phyloP scores from a whole-genome alignment of 371 early-diverging fungal genomes.

The Dentiscutata heterogama region DNA sequence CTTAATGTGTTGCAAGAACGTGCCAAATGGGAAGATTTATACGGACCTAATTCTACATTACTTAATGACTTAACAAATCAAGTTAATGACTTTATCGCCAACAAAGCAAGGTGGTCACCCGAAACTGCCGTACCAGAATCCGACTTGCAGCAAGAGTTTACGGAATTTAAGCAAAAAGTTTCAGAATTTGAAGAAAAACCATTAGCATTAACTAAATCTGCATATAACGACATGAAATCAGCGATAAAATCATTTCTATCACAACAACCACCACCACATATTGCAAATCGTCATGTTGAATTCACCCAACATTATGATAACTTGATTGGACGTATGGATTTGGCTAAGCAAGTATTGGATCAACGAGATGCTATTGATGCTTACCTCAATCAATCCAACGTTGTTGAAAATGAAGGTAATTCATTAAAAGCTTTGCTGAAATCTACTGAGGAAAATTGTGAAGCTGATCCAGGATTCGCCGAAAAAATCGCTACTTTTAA shows the following conservation, averaged over 20 bases:
- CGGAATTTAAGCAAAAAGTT: conserved; percentile 6
- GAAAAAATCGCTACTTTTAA: conserved; percentile 33
- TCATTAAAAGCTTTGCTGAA: not conserved
- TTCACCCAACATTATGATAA: not conserved
- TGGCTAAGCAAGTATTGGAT: conserved; percentile 32
- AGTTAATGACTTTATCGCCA: not conserved
- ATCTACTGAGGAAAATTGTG: conserved; percentile 25
- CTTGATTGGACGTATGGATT: not conserved
- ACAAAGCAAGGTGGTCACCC: conserved; percentile 33
- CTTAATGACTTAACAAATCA: conserved; percentile 24
- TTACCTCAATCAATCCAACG: conserved; percentile 13
- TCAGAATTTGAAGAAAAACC: conserved; percentile 34
- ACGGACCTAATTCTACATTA: not conserved
- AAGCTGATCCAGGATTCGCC: conserved; percentile 9
- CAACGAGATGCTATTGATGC: conserved; percentile 28
- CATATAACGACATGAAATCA: conserved; percentile 27
- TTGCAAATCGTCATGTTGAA: conserved; percentile 21
- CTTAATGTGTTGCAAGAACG: conserved; percentile 20
- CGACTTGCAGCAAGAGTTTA: conserved; percentile 26
- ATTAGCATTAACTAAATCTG: not conserved
- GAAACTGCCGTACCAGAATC: not conserved
- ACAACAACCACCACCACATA: conserved; percentile 19
- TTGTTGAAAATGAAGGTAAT: conserved; percentile 28
- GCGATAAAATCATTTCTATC: conserved; percentile 32
- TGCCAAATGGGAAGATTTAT: conserved; percentile 37